These are phyloP conservation scores for Claviceps lovelessii DNA, from an alignment of 2,329 filamentous ascomycete genomes.

Conservation along the genomic window DNA sequence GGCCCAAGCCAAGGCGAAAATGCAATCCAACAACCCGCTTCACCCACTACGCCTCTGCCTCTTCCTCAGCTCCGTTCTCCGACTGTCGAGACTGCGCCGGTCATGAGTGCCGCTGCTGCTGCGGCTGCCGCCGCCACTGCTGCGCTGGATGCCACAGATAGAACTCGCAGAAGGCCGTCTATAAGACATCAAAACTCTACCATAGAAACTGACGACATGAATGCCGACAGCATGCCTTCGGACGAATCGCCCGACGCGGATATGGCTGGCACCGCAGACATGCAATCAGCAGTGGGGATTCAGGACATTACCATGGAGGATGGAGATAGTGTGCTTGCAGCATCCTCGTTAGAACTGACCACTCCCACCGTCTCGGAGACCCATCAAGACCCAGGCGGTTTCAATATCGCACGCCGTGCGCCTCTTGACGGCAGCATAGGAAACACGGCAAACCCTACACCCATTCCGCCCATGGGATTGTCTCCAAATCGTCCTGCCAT, in stretches of 20 bases:
- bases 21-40: conserved; percentile 83
- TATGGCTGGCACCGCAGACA: conserved; percentile 65
- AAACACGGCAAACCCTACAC: conserved; percentile 53
- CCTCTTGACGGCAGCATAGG: conserved; percentile 74
- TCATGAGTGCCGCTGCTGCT: conserved; percentile 33
- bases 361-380: conserved; percentile 69
- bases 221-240: conserved; percentile 68
- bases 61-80: conserved; percentile 45
- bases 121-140: conserved; percentile 29
- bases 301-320: conserved; percentile 71
- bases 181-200: conserved; percentile 85
- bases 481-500: conserved; percentile 60
- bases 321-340: conserved; percentile 63
- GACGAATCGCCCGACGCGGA: conserved; percentile 64
- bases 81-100: conserved; percentile 31
- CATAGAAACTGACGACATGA: conserved; percentile 76
- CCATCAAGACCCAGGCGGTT: conserved; percentile 69
- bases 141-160: conserved; percentile 32
- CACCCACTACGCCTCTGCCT: conserved; percentile 70
- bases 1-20: conserved; percentile 37
- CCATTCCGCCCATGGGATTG: conserved; percentile 53
- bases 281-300: conserved; percentile 71
- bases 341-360: conserved; percentile 57
- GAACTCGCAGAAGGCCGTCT: conserved; percentile 59
- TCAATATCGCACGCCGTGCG: conserved; percentile 82